phyloP scores from a whole-genome alignment of 148 eudicot species.

The Heliamphora exappendiculata region DNA sequence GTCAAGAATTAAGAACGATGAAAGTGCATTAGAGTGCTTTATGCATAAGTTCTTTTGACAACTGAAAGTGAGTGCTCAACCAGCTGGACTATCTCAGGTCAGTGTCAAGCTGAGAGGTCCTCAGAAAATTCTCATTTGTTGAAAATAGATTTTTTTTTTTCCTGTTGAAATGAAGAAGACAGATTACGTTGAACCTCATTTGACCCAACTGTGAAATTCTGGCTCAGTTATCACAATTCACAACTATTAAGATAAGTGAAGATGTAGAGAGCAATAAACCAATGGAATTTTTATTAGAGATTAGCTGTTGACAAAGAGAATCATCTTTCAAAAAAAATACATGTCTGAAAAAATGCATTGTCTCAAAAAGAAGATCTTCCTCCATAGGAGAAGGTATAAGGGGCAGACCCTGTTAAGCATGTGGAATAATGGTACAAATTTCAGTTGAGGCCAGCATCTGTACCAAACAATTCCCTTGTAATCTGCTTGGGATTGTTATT shows the following conservation, averaged over 20 bases:
- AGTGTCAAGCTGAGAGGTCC: neutral
- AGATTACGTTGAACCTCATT: neutral
- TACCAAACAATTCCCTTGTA: neutral
- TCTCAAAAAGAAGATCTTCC: neutral
- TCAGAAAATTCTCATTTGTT: neutral
- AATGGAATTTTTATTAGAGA: neutral
- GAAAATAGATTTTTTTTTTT: neutral
- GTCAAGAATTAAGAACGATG: neutral
- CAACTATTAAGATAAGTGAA: neutral
- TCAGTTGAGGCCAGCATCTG: neutral
- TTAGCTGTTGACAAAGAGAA: neutral
- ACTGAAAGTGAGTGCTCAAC: neutral
- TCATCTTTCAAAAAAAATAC: neutral
- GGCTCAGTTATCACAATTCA: neutral
- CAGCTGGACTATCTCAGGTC: neutral
- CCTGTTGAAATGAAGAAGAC: neutral
- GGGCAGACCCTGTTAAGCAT: neutral
- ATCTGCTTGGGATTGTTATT: neutral
- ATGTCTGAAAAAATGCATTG: neutral
- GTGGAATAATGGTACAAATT: neutral
- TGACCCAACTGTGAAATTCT: neutral
- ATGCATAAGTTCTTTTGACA: neutral
- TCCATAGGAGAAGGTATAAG: neutral
- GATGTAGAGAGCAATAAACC: neutral
- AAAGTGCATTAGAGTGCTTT: neutral